Base-by-base conservation (phyloP, 805 yeast species). In the Teunomyces lycoperdinae region DNA sequence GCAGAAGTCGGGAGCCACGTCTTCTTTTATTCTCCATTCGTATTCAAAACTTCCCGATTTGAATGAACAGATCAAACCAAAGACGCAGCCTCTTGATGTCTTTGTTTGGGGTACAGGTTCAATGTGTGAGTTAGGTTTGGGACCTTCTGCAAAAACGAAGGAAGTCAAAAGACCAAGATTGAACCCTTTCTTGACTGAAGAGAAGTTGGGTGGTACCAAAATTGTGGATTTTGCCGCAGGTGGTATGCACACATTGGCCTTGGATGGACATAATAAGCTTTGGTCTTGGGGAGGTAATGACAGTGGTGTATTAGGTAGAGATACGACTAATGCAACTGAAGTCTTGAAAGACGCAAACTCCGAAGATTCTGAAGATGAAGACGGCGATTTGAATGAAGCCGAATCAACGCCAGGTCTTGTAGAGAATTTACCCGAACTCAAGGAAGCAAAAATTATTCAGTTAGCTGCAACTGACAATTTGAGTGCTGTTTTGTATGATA, bases 271-370 rank as follows among this genome's bases (percentile, higher is more conserved):
- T 13, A 89, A 89, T 55, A 75, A 79, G 49, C 67, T 94, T n/a
- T 94, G 97, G 97, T 87, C 97, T 3, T 94, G 99, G 99, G 99
- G 99, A 49, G 87, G 88, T 41, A 94, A 94, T 58, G 99, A 94
- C 60, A 84, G 90, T 51, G 89, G 86, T 32, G 97, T 88, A 3
- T 73, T 94, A 39, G 99, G 98, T 14, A 82, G 99, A 64, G 88
- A 86, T 58, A 85, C 94, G 0, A 77, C 88, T 0, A 61, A 73
- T 17, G 77, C 69, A 9, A 80, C 72, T 16, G 96, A 85, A 53
- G 74, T 77, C 24, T 70, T 88, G 49, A 84, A 80, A 60, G 88
- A 86, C 56, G 80, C 82, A 73, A 88, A 84, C 55, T 62, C 51
- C 9, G 84, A 79, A 42, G 61, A 56, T 10, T 64, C 61, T n/a